A percentile compares a stretch with the other conserved stretches of the same genome.
phyloP scores from a whole-genome alignment of 108 stramenopile species.

The Phaeodactylum tricornutum region DNA sequence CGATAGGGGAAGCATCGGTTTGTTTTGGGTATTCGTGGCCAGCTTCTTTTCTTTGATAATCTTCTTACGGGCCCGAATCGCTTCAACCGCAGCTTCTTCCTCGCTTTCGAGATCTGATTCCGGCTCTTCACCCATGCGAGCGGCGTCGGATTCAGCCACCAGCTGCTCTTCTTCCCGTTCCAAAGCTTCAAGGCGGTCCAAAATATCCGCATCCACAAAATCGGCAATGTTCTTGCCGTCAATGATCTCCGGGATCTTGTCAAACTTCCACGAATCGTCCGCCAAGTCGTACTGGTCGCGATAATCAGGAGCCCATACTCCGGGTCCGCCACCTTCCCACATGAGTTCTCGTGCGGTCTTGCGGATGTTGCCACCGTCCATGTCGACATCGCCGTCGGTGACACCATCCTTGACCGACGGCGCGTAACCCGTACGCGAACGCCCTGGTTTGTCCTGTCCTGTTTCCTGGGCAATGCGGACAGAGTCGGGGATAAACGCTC shows the following conservation, averaged over 20 bases:
- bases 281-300: constrained; percentile 89
- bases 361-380: constrained; percentile 21
- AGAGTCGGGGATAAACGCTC: constrained; percentile 82
- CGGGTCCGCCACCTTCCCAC: constrained; percentile 97
- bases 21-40: constrained; percentile 47
- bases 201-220: constrained; percentile 90
- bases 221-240: constrained; percentile 99
- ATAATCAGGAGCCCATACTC: constrained; percentile 95
- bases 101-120: constrained; percentile 74
- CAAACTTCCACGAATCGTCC: constrained; percentile 88
- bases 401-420: constrained; percentile 40
- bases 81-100: constrained; percentile 70
- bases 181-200: constrained; percentile 68
- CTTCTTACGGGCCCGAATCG: constrained; percentile 68
- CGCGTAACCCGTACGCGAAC: constrained; percentile 62
- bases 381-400: constrained; percentile 27
- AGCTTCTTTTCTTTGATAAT: constrained; percentile 44
- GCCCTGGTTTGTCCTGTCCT: constrained; percentile 30
- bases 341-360: constrained; percentile 93
- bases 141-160: constrained; percentile 63
- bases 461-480: constrained; percentile 66
- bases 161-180: constrained; percentile 89
- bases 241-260: constrained; percentile 94
- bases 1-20: constrained; percentile 54
- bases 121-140: constrained; percentile 73